Percentiles rank a stretch among this genome's conserved stretches.
phyloP scores from a whole-genome alignment of 139 green algal species.

The Chlamydomonas applanata region DNA sequence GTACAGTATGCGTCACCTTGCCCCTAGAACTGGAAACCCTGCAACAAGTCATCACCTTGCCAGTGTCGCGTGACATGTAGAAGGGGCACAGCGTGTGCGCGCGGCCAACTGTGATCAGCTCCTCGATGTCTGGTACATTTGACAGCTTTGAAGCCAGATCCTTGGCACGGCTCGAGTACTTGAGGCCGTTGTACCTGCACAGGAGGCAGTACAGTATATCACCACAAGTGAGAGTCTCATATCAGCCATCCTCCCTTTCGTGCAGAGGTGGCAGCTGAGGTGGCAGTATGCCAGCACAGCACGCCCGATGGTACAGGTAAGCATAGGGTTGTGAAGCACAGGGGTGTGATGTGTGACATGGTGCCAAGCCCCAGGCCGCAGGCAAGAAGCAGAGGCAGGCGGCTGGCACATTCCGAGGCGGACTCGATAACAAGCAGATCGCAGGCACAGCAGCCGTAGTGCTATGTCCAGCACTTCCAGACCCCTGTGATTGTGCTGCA shows the following conservation, averaged over 20 bases:
- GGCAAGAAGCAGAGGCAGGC: neutral
- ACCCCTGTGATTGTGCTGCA: too few relatives aligned
- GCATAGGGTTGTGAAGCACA: too few relatives aligned
- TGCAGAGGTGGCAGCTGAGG: too few relatives aligned
- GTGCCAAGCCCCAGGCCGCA: neutral
- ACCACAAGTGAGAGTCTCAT: too few relatives aligned
- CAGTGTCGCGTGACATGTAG: constrained; percentile 24
- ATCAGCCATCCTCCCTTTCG: too few relatives aligned
- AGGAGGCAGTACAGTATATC: too few relatives aligned
- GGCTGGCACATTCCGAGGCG: neutral
- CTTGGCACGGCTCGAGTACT: constrained; percentile 29
- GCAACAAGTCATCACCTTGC: neutral
- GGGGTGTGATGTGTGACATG: too few relatives aligned
- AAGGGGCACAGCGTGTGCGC: constrained; percentile 41
- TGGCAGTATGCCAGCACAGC: too few relatives aligned
- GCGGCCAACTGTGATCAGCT: constrained; percentile 69
- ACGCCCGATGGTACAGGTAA: too few relatives aligned
- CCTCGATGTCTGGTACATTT: constrained; percentile 84
- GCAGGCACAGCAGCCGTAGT: too few relatives aligned
- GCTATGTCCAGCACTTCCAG: too few relatives aligned
- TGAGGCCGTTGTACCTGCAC: constrained; percentile 32
- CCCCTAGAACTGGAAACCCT: neutral
- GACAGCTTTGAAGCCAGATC: constrained; percentile 7
- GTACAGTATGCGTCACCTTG: neutral
- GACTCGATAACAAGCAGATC: constrained; percentile 1